Base-by-base conservation (phyloP, 306 rosid genomes). In the Vigna unguiculata region DNA sequence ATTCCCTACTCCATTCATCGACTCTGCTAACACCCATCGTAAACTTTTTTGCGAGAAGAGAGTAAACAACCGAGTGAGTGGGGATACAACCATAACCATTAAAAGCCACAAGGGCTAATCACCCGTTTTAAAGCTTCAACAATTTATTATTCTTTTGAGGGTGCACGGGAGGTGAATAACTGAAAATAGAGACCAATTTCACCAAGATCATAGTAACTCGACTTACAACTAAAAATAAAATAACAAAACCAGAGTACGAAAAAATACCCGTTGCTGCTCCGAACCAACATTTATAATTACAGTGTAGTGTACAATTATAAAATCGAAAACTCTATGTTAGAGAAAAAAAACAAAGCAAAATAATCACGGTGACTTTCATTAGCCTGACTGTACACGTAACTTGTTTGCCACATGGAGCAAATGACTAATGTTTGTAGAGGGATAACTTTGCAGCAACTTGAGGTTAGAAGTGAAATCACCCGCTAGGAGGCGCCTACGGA, bases 401-500 rank as follows among this genome's bases (percentile, higher is more conserved):
- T 90, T 92, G 85, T 89, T 89, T 69, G 98, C 98, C 30, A 95
- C 98, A 52, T 95, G 91, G 61, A 95, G 93, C 87, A 92, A 86
- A 89, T 95, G 98, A 53, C 96, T 85, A 68, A 95, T 92, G 88
- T 92, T 95, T 34, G 96, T 86, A 10, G 97, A 88, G 8, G 98
- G 98, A 69, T 92, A 95, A 69, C 83, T 76, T 77, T 95, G 98
- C 65, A 95, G 87, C 80, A 95, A 84, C 85, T 95, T 95, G 82
- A 95, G 98, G 87, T 95, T 95, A 6, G 98, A 86, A 36, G 98
- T 95, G 83, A 95, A 95, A 92, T 95, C 98, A 46, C 98, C 98
- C 0, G 98, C 98, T 34, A 95, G 87, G 52, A 95, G 90, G 61
- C 97, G 96, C 54, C 95, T 83, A 63, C 98, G 96, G 47, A 90